A percentile compares a stretch with the other conserved stretches of the same genome.
Evolutionary conservation across 306 rosid species (phyloP).

Genomic region (Psophocarpus tetragonolobus): DNA sequence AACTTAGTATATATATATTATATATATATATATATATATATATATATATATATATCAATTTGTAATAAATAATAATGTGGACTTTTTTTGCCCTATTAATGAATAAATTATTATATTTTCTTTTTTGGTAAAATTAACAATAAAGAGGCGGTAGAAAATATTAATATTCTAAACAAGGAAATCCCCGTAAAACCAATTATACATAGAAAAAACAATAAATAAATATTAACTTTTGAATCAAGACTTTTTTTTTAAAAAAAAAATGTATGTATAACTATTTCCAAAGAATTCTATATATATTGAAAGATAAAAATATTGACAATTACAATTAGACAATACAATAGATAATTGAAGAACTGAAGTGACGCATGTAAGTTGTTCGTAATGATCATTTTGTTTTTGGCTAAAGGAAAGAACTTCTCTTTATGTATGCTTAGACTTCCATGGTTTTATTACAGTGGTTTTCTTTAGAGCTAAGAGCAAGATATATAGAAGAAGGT

Average conservation of each 20-base stretch:
- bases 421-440: neutral
- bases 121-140: neutral
- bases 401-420: neutral
- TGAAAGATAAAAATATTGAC: neutral
- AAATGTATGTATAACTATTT: neutral
- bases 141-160: neutral
- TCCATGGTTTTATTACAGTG: neutral
- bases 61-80: neutral
- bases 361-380: slow-evolving; percentile 2
- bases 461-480: neutral
- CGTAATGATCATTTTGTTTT: neutral
- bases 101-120: neutral
- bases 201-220: neutral
- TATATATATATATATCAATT: too few relatives aligned
- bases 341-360: neutral
- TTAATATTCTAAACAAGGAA: slow-evolving; percentile 33
- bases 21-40: too few relatives aligned
- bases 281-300: neutral
- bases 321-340: neutral
- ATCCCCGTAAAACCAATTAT: neutral
- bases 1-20: too few relatives aligned
- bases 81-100: too few relatives aligned
- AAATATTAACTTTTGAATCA: neutral
- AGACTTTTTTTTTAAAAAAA: neutral
- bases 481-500: neutral